A percentile compares a stretch with the other conserved stretches of the same genome.
phyloP scores from a whole-genome alignment of 2,329 filamentous ascomycete species.

The Calonectria ilicicola region DNA sequence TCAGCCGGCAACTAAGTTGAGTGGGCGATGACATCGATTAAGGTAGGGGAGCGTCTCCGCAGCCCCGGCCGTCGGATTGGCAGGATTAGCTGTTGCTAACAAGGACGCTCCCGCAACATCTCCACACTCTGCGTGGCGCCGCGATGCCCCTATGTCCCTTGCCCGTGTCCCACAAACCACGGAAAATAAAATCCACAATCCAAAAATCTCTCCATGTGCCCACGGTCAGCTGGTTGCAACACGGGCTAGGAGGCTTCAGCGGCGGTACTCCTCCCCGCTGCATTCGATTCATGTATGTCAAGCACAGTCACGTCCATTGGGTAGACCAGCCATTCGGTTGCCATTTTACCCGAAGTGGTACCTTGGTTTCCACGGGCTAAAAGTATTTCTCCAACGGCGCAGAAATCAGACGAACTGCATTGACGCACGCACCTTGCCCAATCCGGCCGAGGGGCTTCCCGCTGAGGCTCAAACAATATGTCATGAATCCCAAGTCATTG shows the following conservation, averaged over 20 bases:
- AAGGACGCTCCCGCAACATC: constrained; percentile 8
- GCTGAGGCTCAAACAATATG: constrained; percentile 1
- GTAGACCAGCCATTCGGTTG: neutral
- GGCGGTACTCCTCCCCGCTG: neutral
- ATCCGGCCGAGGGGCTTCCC: neutral
- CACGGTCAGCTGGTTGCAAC: neutral
- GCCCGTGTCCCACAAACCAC: neutral
- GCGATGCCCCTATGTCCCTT: neutral
- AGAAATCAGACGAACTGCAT: constrained; percentile 5
- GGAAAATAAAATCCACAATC: neutral
- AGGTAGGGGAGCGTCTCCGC: constrained; percentile 5
- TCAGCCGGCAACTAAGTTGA: neutral
- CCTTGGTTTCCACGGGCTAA: constrained; percentile 2
- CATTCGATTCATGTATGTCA: constrained; percentile 5
- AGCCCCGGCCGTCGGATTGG: constrained; percentile 1
- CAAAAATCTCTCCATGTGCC: neutral
- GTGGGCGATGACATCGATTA: constrained; percentile 8
- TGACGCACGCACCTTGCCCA: neutral
- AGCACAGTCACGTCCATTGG: constrained; percentile 1
- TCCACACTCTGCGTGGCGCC: constrained; percentile 8
- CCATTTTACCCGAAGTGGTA: neutral
- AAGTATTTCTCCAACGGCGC: neutral
- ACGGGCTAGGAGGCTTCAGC: neutral
- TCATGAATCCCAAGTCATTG: neutral
- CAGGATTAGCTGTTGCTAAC: constrained; percentile 2